A percentile compares a stretch with the other conserved stretches of the same genome.
Conservation (phyloP, 2,329 filamentous ascomycete genomes). For the Fusarium sp. region DNA sequence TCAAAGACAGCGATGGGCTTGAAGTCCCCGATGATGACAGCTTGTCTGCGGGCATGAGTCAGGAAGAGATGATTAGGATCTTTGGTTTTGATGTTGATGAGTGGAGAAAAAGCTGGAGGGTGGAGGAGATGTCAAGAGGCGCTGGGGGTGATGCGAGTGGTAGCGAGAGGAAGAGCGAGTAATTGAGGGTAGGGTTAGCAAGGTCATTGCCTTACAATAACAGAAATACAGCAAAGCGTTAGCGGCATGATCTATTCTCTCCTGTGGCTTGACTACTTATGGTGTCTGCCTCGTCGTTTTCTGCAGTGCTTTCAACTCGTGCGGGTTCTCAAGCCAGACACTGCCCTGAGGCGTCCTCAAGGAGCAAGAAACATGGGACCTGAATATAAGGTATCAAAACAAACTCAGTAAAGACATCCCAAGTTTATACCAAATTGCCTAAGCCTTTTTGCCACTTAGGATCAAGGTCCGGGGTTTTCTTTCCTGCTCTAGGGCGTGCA, state of each 20-base stretch:
- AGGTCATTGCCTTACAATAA: too few species aligned
- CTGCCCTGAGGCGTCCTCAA: not conserved
- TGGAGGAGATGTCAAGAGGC: accelerated
- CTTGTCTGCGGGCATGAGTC: accelerated
- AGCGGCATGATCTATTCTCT: not conserved
- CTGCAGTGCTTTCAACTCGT: accelerated
- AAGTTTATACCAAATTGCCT: too few species aligned
- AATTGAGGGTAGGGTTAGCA: not conserved
- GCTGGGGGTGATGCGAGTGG: not conserved
- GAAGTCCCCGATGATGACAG: too few species aligned
- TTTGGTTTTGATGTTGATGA: too few species aligned
- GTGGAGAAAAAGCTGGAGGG: too few species aligned
- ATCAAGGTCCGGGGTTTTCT: too few species aligned
- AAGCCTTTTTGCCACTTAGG: too few species aligned
- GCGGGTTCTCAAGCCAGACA: not conserved
- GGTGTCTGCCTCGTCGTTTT: not conserved
- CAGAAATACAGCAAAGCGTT: not conserved
- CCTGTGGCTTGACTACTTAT: not conserved
- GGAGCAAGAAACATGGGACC: too few species aligned
- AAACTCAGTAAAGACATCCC: too few species aligned
- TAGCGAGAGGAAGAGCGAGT: not conserved
- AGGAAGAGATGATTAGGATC: too few species aligned
- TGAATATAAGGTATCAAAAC: too few species aligned
- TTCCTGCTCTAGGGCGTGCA: not conserved
- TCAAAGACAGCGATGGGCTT: too few species aligned